Evolutionary conservation across 1,284 basidiomycete species (phyloP), one percentile per base, ranked within the genome.

Genomic region (Mycena sp.): DNA sequence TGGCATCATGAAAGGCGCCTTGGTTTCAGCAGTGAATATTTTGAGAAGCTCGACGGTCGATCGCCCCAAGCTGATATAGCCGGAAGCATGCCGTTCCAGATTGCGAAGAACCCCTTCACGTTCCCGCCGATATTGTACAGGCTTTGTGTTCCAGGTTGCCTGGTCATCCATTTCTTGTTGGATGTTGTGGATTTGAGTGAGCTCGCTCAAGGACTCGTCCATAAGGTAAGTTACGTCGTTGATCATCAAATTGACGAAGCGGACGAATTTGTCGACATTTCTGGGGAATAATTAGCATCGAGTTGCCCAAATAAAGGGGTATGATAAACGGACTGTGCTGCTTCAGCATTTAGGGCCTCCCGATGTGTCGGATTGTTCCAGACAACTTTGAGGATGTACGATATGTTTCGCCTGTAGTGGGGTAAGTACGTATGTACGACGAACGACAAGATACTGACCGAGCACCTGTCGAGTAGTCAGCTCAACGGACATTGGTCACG

Each of bases 141-240:
- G 78, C 61, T 87, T 79, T 0, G 89, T 79, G 26, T 84, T 80
- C 92, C 94, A 98, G 1, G 83, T 77, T 4, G 78, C 84, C 41
- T 82, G 79, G 74, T 95, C 87, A 41, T 88, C 88, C 90, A 96
- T 96, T 76, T 96, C 91, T 0, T 81, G 80, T 76, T 98, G 92
- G 57, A 98, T 90, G 49, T 86, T 87, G 74, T 94, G 90, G 68
- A 99, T 96, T 75, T 96, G 94, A 6, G 89, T 83, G 52, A 99
- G 83, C 71, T 96, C 93, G 69, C 90, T 91, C 56, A 99, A 83
- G 5, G 96, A 97, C 73, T 99, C 98, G 75, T 99, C 97, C 81
- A 99, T 90, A 64, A 99, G 90, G 78, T 96, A 99, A 1, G 98
- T 99, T 46, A 98, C 96, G 73, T 99, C 98, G 84, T 98, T 99